Evolutionary conservation across 495 filamentous ascomycete species (phyloP), one percentile per base, ranked within the genome.

Genomic region (Xylaria castorea): DNA sequence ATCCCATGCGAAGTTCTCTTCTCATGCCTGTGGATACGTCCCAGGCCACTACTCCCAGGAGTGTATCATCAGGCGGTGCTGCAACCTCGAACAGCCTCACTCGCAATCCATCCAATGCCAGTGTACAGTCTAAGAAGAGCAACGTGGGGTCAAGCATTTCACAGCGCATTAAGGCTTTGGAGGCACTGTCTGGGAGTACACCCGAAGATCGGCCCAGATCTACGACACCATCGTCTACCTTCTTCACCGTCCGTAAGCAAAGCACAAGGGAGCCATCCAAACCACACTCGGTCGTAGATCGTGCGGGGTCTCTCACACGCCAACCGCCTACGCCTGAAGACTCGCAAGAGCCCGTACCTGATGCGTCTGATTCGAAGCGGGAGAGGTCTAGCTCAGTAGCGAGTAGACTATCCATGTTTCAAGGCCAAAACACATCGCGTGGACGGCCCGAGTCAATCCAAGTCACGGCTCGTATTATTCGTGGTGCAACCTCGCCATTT

Each of bases 81-180:
- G 75, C 83, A n/a, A 85, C 79, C 67, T 63, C 86, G 66, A 86
- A 87, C 66, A 82, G 78, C 38, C 80, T 84, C n/a, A 83, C 83
- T 22, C 83, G 84, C 58, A 84, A 86, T 51, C 66, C 75, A 22
- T 75, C 81, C 40, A 75, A 78, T 25, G 76, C 82, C 25, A 83
- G 85, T 44, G 75, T 85, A 22, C 77, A 89, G 66, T 88, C 90
- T 1, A 94, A 92, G 83, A 94, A 92, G 79, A 86, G 89, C 80
- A 95, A 94, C 77, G 87, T 97, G 25, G 95, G 94, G 2, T 92
- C 92, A 34, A 93, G 93, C 50, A 97, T 97, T 75, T 95, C 93
- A 9, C 92, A 93, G 79, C 91, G 94, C 66, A 97, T 97, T 77
- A 93, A 96, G 77, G 93, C 94, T 18, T 85, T 97, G 57, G 92